Percentiles rank a stretch among this genome's conserved stretches.
Conservation (phyloP, 352 stramenopile species). For the Globisporangium canariense region DNA sequence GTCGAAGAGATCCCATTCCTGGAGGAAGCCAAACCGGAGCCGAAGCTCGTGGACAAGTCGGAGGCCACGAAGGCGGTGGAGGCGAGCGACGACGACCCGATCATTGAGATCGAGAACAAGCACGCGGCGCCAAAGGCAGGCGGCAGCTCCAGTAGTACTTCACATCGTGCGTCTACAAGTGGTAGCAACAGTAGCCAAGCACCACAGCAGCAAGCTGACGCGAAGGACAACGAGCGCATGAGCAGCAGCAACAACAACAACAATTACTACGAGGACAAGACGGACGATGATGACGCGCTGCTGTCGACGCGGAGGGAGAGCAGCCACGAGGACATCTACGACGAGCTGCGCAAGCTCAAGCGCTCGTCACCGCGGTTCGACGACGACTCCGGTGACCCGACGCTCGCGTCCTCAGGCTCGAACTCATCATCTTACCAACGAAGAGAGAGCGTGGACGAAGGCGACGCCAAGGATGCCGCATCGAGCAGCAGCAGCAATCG, state of each 20-base stretch:
- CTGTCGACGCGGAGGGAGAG: slow-evolving; percentile 22
- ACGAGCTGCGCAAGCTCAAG: slow-evolving; percentile 58
- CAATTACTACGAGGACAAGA: slow-evolving; percentile 9
- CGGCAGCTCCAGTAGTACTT: background rate
- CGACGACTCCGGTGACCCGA: slow-evolving; percentile 18
- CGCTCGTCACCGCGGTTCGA: slow-evolving; percentile 29
- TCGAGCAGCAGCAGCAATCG: slow-evolving; percentile 22
- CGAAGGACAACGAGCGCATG: slow-evolving; percentile 22
- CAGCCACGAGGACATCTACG: slow-evolving; percentile 48
- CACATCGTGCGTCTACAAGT: background rate
- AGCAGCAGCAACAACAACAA: slow-evolving; percentile 27
- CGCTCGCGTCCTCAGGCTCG: slow-evolving; percentile 19
- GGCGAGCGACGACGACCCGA: slow-evolving; percentile 40
- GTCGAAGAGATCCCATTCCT: slow-evolving; percentile 81
- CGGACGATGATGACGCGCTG: slow-evolving; percentile 19
- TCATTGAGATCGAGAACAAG: slow-evolving; percentile 63
- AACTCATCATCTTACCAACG: slow-evolving; percentile 4
- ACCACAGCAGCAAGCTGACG: slow-evolving; percentile 5
- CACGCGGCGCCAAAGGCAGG: slow-evolving; percentile 25
- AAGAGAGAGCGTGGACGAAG: slow-evolving; percentile 25
- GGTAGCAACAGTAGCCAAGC: background rate
- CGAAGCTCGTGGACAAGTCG: slow-evolving; percentile 23
- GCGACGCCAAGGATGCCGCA: slow-evolving; percentile 30
- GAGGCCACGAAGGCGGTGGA: slow-evolving; percentile 19
- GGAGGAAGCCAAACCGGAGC: slow-evolving; percentile 45